Base-by-base conservation (phyloP, 108 stramenopile genomes). In the Parietichytrium sp. region DNA sequence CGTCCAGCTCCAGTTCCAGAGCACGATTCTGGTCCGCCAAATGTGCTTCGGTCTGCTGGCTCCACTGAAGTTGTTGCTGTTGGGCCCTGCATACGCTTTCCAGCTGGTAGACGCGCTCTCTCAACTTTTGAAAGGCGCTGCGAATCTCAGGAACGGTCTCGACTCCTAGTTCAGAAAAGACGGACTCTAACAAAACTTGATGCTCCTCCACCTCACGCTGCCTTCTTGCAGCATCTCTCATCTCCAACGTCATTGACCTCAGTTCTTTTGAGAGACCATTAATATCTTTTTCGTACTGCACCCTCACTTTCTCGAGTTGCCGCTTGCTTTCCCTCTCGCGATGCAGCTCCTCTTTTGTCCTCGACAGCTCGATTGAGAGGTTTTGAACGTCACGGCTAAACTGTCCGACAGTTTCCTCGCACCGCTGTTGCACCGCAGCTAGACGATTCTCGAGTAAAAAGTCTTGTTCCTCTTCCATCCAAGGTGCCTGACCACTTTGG, bases 271-370 rank as follows among this genome's bases (percentile, higher is more conserved):
- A 72, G 20, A 72, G 61, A 6, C 38, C 33, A 27, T 72, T 72
- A 12, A 72, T 72, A 72, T 72, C 61, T 20, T 3, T 72, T 72
- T 72, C 61, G 25, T 72, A 72, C 2, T 72, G 61, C 10, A n/a
- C 10, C 6, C 61, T 33, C 6, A 72, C 61, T 12, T 42, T 33
- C 61, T 72, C 61, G 23, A 72, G 42, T 10, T 38, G 38, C 20
- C 42, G 33, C 61, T 72, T 72, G 0, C 42, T 33, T 42, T 72
- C 61, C 6, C 61, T 10, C 61, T 72, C 61, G 33, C 61, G 33
- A n/a, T 45, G n/a, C 10, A 72, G 61, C 42, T 72, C 61, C 42
- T 72, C 38, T 25, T 72, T 72, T 33, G 38, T 45, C 61, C 20
- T 72, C 2, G 61, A 33, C 10, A 72, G 61, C 20, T 72, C 61